phyloP scores from a whole-genome alignment of 495 filamentous ascomycete species.

The Daldinia concentrica region DNA sequence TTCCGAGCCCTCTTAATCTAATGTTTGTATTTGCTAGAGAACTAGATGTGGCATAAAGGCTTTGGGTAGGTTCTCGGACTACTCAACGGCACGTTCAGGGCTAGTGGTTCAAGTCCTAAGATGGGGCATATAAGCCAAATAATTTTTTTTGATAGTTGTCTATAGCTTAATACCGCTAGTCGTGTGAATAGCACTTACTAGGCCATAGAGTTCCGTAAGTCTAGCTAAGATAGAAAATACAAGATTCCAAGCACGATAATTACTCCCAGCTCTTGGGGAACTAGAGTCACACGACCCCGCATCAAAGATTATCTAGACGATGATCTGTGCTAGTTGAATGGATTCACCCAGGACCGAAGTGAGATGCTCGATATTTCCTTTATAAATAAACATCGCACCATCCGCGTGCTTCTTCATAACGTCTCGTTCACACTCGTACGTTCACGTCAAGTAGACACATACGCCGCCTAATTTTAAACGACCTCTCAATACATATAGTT shows the following conservation, averaged over 20 bases:
- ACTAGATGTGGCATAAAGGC: no score
- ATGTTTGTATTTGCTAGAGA: no score
- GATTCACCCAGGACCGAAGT: not conserved
- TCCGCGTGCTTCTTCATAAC: not conserved
- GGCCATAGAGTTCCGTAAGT: no score
- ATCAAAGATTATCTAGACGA: not conserved
- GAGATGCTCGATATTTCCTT: not conserved
- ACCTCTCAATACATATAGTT: not conserved
- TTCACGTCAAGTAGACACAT: not conserved
- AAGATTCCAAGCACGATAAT: not conserved
- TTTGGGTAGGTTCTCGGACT: no score
- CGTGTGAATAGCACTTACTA: no score
- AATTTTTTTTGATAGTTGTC: no score
- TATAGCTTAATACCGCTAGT: no score
- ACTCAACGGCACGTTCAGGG: no score
- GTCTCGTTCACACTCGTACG: not conserved
- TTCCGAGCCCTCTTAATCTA: no score
- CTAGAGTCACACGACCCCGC: not conserved
- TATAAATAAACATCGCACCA: not conserved
- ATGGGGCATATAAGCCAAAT: no score
- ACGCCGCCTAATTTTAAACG: not conserved
- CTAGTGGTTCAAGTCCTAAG: no score
- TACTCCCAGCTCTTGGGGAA: not conserved
- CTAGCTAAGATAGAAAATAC: not conserved
- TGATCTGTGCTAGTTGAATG: not conserved